Evolutionary conservation across 768 basidiomycete species (phyloP).

Genomic region (Leccinellum rugosiceps): DNA sequence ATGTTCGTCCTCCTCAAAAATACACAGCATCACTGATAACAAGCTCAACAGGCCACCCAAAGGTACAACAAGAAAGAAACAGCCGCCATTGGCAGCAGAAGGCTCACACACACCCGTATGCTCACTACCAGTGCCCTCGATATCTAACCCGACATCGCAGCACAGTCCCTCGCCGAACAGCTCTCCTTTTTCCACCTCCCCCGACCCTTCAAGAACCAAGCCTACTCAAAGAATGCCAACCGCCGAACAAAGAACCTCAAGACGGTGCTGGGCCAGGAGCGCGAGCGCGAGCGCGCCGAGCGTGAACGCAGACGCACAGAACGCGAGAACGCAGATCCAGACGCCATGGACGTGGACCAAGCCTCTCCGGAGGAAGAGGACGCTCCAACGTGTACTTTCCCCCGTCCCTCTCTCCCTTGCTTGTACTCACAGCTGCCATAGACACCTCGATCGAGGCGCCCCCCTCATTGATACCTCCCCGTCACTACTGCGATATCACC

Average conservation of each 20-base stretch:
- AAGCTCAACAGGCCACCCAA: slow-evolving; percentile 25
- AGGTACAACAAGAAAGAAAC: slow-evolving; percentile 22
- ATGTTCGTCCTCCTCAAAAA: not conserved
- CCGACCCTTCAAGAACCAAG: slow-evolving; percentile 75
- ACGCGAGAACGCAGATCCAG: slow-evolving; percentile 43
- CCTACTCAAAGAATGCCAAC: slow-evolving; percentile 66
- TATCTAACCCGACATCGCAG: too few relatives aligned
- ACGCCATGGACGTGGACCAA: slow-evolving; percentile 61
- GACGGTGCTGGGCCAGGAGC: slow-evolving; percentile 71
- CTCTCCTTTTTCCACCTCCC: slow-evolving; percentile 68
- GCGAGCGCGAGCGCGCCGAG: slow-evolving; percentile 70
- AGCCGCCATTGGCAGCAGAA: not conserved
- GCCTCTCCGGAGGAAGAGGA: slow-evolving; percentile 57
- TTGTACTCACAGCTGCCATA: slow-evolving; percentile 25
- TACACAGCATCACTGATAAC: too few relatives aligned
- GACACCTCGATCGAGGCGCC: slow-evolving; percentile 84
- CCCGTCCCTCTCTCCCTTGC: not conserved
- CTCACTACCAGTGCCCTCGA: too few relatives aligned
- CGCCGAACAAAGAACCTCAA: slow-evolving; percentile 79
- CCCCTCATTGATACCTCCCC: slow-evolving; percentile 73
- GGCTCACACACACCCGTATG: slow-evolving; percentile 17
- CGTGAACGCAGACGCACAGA: slow-evolving; percentile 56
- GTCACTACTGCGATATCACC: slow-evolving; percentile 83
- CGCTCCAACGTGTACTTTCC: slow-evolving; percentile 57
- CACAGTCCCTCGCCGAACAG: slow-evolving; percentile 75